These are phyloP conservation scores for Cyberlindnera euphorbiiphila DNA, from an alignment of 805 yeast species.

Conservation along the genomic window DNA sequence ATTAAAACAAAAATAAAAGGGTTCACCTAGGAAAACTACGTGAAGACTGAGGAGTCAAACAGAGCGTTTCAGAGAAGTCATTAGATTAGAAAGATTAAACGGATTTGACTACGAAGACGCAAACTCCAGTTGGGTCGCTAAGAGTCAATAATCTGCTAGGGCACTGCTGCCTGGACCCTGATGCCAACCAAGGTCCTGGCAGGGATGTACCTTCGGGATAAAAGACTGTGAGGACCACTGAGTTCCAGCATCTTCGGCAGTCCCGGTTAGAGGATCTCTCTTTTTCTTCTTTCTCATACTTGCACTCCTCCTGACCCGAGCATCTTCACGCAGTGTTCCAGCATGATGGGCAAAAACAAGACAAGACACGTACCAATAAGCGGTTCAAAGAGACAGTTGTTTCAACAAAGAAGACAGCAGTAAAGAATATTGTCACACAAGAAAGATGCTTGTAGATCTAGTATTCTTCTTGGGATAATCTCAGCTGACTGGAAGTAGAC, in stretches of 20 bases:
- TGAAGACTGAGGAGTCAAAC: slow-evolving; percentile 1
- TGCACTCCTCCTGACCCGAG: slow-evolving; percentile 11
- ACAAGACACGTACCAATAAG: slow-evolving; percentile 13
- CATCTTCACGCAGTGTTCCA: no score
- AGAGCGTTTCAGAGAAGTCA: slow-evolving; percentile 9
- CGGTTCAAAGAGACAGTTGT: slow-evolving; percentile 9
- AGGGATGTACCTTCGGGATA: slow-evolving; percentile 2
- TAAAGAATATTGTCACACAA: background rate
- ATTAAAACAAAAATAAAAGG: slow-evolving; percentile 9
- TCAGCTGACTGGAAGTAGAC: slow-evolving; percentile 1
- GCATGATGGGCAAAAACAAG: background rate
- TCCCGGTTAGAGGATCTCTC: slow-evolving; percentile 3
- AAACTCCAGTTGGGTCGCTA: background rate
- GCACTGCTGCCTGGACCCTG: slow-evolving; percentile 1
- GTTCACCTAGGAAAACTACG: slow-evolving; percentile 9
- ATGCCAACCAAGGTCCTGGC: background rate
- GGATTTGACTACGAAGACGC: background rate
- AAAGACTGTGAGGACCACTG: slow-evolving; percentile 7
- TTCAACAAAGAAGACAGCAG: background rate
- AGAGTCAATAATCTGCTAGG: slow-evolving; percentile 2
- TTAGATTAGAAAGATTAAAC: slow-evolving; percentile 7
- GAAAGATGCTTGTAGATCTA: slow-evolving; percentile 2
- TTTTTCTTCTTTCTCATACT: slow-evolving; percentile 16
- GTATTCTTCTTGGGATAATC: slow-evolving; percentile 1
- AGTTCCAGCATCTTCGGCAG: slow-evolving; percentile 7